A percentile compares a stretch with the other conserved stretches of the same genome.
Conservation (phyloP, 306 rosid genomes). For the Ochetophila trinervis region DNA sequence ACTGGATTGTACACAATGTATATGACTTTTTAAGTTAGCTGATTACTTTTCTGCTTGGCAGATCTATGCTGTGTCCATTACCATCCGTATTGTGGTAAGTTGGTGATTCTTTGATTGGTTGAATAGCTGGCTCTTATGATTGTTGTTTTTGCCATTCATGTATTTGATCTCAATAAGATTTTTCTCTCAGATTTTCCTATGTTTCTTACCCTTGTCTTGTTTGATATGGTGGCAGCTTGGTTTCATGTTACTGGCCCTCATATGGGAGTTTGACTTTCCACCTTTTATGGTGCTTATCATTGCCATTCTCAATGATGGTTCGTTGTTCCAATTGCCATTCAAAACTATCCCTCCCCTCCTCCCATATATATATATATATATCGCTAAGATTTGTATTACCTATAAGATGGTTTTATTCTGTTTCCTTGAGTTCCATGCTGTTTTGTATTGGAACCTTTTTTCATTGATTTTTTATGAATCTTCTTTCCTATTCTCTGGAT, state of each 20-base stretch:
- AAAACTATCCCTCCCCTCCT: slow-evolving; percentile 8
- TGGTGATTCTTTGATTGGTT: slow-evolving; percentile 21
- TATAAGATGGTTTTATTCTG: no score
- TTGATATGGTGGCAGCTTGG: slow-evolving; percentile 72
- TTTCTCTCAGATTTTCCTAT: slow-evolving; percentile 11
- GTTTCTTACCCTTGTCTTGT: slow-evolving; percentile 20
- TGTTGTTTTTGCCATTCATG: not conserved
- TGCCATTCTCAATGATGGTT: slow-evolving; percentile 95
- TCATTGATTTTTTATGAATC: not conserved
- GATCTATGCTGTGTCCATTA: slow-evolving; percentile 98
- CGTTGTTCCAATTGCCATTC: slow-evolving; percentile 33
- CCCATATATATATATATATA: no score
- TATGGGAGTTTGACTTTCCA: slow-evolving; percentile 96
- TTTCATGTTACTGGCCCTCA: slow-evolving; percentile 93
- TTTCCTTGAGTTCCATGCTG: not conserved
- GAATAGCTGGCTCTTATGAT: not conserved
- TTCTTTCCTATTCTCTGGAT: not conserved
- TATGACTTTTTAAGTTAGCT: not conserved
- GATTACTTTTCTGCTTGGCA: slow-evolving; percentile 35
- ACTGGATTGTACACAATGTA: not conserved
- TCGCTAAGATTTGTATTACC: no score
- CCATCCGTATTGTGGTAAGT: slow-evolving; percentile 96
- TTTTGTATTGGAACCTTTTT: not conserved
- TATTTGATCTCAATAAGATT: slow-evolving; percentile 15
- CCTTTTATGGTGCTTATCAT: slow-evolving; percentile 98